phyloP scores from a whole-genome alignment of 768 basidiomycete species.

The Psilocybe cyanescens region DNA sequence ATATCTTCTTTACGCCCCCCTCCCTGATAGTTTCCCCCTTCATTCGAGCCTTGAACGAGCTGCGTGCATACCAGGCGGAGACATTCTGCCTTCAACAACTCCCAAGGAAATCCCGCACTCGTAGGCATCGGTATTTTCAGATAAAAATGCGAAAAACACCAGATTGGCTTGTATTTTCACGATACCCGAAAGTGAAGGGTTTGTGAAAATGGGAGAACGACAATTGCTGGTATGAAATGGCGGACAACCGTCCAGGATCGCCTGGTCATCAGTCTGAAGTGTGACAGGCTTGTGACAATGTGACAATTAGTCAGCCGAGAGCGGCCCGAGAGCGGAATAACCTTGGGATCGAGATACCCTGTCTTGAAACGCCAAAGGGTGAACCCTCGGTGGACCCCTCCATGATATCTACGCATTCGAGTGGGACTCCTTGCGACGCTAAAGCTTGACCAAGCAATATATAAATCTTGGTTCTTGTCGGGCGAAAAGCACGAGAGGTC shows the following conservation, averaged over 20 bases:
- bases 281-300: not conserved
- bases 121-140: not conserved
- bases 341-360: no score
- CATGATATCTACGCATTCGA: no score
- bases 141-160: not conserved
- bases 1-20: slow-evolving; percentile 26
- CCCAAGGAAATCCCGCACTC: slow-evolving; percentile 25
- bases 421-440: no score
- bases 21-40: slow-evolving; percentile 11
- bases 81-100: slow-evolving; percentile 27
- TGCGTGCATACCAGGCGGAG: slow-evolving; percentile 27
- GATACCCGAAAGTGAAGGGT: not conserved
- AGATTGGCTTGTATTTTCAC: not conserved
- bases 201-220: not conserved
- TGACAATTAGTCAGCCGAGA: not conserved
- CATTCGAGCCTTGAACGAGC: slow-evolving; percentile 19
- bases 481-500: no score
- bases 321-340: no score
- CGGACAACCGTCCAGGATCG: not conserved
- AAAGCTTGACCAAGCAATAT: no score
- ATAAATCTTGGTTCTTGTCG: no score
- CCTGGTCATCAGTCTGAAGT: not conserved
- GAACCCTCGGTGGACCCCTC: no score
- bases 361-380: no score
- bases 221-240: not conserved